These are phyloP conservation scores for Cladosporium sp. DNA, from an alignment of 2,329 filamentous ascomycete genomes.

Conservation along the genomic window DNA sequence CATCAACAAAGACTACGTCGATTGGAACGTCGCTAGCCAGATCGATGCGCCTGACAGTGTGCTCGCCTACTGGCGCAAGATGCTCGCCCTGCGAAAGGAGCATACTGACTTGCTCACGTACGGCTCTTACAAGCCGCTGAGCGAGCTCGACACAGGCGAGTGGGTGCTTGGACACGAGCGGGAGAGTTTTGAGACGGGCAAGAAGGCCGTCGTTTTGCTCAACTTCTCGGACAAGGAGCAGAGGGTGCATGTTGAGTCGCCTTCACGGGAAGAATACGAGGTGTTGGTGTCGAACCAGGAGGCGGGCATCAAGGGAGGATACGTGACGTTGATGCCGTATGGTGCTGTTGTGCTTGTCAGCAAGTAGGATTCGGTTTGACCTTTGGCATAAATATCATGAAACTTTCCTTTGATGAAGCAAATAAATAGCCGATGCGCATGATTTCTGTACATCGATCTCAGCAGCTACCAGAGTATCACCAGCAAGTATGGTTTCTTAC, in stretches of 20 bases:
- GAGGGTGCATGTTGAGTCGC: constrained; percentile 21
- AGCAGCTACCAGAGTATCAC: background rate
- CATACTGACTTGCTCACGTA: constrained; percentile 31
- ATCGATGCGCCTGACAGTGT: constrained; percentile 50
- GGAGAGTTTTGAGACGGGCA: constrained; percentile 38
- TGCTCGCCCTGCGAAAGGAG: constrained; percentile 29
- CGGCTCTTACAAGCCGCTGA: constrained; percentile 27
- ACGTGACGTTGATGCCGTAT: constrained; percentile 24
- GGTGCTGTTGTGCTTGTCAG: constrained; percentile 26
- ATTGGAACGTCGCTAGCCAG: constrained; percentile 63
- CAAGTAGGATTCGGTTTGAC: background rate
- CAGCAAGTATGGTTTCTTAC: background rate
- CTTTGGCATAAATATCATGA: background rate
- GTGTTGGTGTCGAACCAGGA: constrained; percentile 28
- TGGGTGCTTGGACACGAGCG: constrained; percentile 34
- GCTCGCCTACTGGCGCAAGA: constrained; percentile 60
- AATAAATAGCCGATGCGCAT: background rate
- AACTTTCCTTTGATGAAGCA: background rate
- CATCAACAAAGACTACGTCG: constrained; percentile 61
- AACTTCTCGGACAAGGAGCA: constrained; percentile 47
- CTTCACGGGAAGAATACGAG: constrained; percentile 21
- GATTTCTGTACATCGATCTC: background rate
- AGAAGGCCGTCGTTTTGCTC: constrained; percentile 34
- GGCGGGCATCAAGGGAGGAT: constrained; percentile 15
- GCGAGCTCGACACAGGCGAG: constrained; percentile 26